Conservation (phyloP, 2,329 filamentous ascomycete genomes). For the Ustulina deusta region DNA sequence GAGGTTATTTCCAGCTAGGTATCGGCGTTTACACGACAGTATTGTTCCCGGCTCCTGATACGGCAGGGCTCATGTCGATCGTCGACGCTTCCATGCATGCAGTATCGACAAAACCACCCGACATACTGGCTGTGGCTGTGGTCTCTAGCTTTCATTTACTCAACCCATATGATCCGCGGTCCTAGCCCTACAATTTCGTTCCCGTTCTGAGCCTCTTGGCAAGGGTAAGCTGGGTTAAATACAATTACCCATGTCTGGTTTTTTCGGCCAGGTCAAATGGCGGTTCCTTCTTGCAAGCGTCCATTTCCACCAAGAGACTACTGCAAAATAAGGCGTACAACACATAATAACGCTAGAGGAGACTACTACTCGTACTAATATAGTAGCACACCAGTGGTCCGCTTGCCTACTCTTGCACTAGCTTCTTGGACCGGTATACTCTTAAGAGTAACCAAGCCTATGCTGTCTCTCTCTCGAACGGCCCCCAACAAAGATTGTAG, state of each 20-base stretch:
- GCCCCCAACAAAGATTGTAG: too few species aligned
- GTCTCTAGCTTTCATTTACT: slow-evolving; percentile 14
- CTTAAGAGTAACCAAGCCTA: not conserved
- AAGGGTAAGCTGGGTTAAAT: slow-evolving; percentile 22
- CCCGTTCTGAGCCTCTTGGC: slow-evolving; percentile 29
- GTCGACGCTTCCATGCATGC: slow-evolving; percentile 32
- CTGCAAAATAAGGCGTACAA: not conserved
- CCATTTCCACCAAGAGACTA: not conserved
- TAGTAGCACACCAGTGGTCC: slow-evolving; percentile 6
- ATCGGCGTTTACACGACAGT: not conserved
- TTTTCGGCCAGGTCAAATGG: not conserved
- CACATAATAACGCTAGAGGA: slow-evolving; percentile 7
- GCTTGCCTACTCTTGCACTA: slow-evolving; percentile 2
- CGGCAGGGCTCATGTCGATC: slow-evolving; percentile 31
- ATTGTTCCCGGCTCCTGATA: slow-evolving; percentile 17
- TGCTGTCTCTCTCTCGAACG: not conserved
- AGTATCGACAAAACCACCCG: slow-evolving; percentile 20
- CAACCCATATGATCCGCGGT: slow-evolving; percentile 8
- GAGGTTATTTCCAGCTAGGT: slow-evolving; percentile 15
- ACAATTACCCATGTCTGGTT: slow-evolving; percentile 5
- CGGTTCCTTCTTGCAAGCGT: not conserved
- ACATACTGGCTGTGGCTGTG: slow-evolving; percentile 38
- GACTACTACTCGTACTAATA: slow-evolving; percentile 15
- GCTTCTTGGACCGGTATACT: slow-evolving; percentile 17
- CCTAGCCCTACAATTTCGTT: slow-evolving; percentile 8